Base-by-base conservation (phyloP, 129 eudicot genomes). In the Lactuca sativa region DNA sequence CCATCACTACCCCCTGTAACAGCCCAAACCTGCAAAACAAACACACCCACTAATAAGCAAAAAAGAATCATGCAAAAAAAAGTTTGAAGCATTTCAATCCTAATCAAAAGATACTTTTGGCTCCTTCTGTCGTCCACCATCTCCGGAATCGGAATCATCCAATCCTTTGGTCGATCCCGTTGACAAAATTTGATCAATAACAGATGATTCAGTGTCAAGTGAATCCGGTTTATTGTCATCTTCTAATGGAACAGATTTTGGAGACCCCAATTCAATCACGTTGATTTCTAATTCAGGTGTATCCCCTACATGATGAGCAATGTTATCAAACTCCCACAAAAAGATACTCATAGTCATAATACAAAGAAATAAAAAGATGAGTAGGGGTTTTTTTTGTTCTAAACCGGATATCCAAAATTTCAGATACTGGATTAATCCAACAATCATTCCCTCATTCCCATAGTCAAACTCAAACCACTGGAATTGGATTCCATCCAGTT, bases 21-120 rank as follows among this genome's bases (percentile, higher is more conserved):
- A n/a, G 96, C 98, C 96, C 95, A 93, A 49, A 73, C 82, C 98
- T 93, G 62, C 70, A 82, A 51, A 74, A 81, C 48, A 72, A 69
- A 66, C 48, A 10, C 64, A 72, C 62, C 40, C 49, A 70, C 40
- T 40, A 44, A 66, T 40, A 44, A 66, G 73, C 11, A 66, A 75
- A 60, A 34, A 17, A 70, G 34, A 62, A 77, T 16, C 64, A 56
- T 30, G 66, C n/a, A n/a, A 14, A 6, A 51, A 61, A 56, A 59
- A 15, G 3, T 32, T 70, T 41, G 21, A 17, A 64, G 77, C 15
- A 71, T 18, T 15, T 37, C 16, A 41, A 30, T 54, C 33, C 33
- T 9, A 34, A 16, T 63, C 40, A 60, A 52, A 52, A 11, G 33
- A 57, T 72, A 71, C 66, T 60, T 66, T 64, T 79, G 85, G 90